phyloP scores from a whole-genome alignment of 2,329 filamentous ascomycete genomes.

The Cordyceps cicadae region DNA sequence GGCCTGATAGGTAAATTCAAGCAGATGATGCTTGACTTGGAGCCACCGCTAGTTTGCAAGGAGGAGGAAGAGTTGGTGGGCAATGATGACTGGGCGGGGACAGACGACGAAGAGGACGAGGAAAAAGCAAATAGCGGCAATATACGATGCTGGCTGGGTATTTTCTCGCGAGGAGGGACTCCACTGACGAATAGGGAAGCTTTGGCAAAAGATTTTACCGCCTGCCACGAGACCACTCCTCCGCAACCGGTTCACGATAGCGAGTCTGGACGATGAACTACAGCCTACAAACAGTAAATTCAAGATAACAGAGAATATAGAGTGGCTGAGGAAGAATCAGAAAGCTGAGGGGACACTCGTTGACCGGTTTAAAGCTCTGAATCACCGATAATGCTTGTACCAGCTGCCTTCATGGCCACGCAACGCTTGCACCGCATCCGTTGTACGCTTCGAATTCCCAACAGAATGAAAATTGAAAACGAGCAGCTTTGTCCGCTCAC shows the following conservation, averaged over 20 bases:
- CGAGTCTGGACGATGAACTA: not conserved
- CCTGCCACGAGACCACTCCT: not conserved
- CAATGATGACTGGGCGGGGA: slow-evolving; percentile 64
- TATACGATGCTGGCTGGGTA: slow-evolving; percentile 62
- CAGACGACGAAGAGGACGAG: slow-evolving; percentile 36
- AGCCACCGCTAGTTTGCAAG: slow-evolving; percentile 38
- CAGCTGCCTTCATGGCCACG: not conserved
- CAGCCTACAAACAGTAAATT: not conserved
- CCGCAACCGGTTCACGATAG: not conserved
- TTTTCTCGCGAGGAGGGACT: slow-evolving; percentile 38
- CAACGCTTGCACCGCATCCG: not conserved
- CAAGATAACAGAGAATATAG: not conserved
- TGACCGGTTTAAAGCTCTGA: not conserved
- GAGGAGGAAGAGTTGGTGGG: slow-evolving; percentile 56
- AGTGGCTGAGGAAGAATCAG: not conserved
- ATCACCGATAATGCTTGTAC: not conserved
- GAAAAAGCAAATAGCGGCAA: slow-evolving; percentile 25
- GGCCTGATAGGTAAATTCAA: slow-evolving; percentile 56
- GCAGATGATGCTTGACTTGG: slow-evolving; percentile 47
- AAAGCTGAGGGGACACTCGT: not conserved
- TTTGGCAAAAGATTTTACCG: not conserved
- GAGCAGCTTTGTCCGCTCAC: not conserved
- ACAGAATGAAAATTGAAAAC: not conserved
- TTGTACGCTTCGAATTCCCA: not conserved
- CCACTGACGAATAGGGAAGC: slow-evolving; percentile 1